Conservation (phyloP, 179 eudicot species). For the Drosera spatulata region DNA sequence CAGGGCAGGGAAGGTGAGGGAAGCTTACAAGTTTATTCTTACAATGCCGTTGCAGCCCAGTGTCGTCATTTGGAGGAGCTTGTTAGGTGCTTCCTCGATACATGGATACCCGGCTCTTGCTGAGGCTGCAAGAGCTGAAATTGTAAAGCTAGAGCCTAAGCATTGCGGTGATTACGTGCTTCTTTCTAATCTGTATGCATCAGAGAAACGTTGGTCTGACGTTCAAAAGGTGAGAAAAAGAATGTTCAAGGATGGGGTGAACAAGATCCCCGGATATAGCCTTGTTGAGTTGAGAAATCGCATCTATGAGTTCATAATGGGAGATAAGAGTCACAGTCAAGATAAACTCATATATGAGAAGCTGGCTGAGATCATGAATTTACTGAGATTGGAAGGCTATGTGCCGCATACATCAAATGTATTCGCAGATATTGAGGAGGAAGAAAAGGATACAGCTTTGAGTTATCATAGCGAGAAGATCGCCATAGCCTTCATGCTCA, state of each 20-base stretch:
- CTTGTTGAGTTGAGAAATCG: constrained; percentile 73
- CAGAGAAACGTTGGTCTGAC: constrained; percentile 66
- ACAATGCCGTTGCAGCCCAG: constrained; percentile 58
- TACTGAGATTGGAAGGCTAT: constrained; percentile 62
- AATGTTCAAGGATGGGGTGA: constrained; percentile 66
- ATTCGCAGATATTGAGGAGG: constrained; percentile 85
- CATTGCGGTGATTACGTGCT: constrained; percentile 87
- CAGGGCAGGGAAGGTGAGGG: constrained; percentile 52
- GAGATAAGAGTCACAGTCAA: constrained; percentile 64
- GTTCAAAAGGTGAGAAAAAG: constrained; percentile 47
- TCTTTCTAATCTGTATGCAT: constrained; percentile 77
- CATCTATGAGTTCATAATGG: constrained; percentile 68
- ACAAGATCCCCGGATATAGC: constrained; percentile 68
- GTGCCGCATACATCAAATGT: constrained; percentile 54
- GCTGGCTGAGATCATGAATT: constrained; percentile 52
- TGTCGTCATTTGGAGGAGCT: constrained; percentile 73
- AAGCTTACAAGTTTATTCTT: constrained; percentile 52
- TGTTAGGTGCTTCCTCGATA: constrained; percentile 63
- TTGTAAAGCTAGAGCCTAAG: constrained; percentile 52
- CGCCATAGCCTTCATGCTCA: constrained; percentile 75
- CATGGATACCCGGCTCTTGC: constrained; percentile 43
- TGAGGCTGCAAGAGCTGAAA: constrained; percentile 44
- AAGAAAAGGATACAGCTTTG: constrained; percentile 80
- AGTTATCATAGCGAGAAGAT: constrained; percentile 80
- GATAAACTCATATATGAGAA: constrained; percentile 53